Evolutionary conservation across 2,329 filamentous ascomycete genomes (phyloP), one percentile per base, ranked within the genome.

Genomic region (Exophiala bonariae): DNA sequence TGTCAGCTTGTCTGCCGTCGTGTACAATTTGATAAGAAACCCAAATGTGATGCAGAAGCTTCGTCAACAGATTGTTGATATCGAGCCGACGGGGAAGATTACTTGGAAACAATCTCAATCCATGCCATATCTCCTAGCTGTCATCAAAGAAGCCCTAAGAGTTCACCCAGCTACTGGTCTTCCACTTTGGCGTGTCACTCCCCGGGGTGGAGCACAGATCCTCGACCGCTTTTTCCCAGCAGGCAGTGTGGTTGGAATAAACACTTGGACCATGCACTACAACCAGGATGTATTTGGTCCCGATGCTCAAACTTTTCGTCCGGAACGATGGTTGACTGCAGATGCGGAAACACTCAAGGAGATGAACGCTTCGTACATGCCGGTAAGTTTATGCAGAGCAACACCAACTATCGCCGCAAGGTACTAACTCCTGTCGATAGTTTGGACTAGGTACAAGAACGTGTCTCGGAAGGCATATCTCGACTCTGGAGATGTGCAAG

Each of bases 141-240:
- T 82, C 44, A 77, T 92, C 58, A 87, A 90, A 61, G 88, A 93
- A 65, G 80, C 83, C 3, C 87, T 91, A 70, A 80, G 87, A 9
- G 61, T 89, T 55, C 85, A 91, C 62, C 87, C 88, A 0, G 85
- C 87, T 0, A 77, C 84, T 0, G 87, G 86, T 0, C 70, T 90
- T 3, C 81, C 83, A 0, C 72, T 91, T 36, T 87, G 91, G 66
- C 79, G 88, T 47, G 73, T 90, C 36, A 84, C 88, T 0, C 87
- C 87, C 32, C 7, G 83, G 89, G 52, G 65, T 63, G 0, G 91
- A 79, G 63, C 64, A 70, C 90, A 2, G 81, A 0, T 42, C 63
- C 1, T 68, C 63, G 0, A 76, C 77, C 0, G 62, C 64, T 0
- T 63, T 66, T 3, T 64, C 79, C 3, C 61, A 63, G 1, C 63